phyloP scores from a whole-genome alignment of 148 eudicot genomes.

The Nepenthes mirabilis region DNA sequence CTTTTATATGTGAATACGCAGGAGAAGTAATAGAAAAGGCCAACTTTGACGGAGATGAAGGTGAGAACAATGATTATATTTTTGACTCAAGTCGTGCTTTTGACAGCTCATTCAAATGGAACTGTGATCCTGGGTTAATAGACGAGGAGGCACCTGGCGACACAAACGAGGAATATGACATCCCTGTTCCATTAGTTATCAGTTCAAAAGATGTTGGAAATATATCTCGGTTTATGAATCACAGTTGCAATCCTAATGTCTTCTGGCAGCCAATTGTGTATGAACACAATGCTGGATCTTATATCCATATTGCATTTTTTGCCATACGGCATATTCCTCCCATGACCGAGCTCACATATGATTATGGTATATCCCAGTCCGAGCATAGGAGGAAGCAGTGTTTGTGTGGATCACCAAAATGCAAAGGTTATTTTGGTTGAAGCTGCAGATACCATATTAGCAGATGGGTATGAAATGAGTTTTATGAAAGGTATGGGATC shows the following conservation, averaged over 20 bases:
- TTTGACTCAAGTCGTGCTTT: slow-evolving; percentile 66
- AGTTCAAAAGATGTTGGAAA: slow-evolving; percentile 75
- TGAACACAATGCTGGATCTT: slow-evolving; percentile 44
- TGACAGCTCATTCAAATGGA: slow-evolving; percentile 37
- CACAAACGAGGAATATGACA: slow-evolving; percentile 22
- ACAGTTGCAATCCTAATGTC: slow-evolving; percentile 78
- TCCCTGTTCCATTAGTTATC: slow-evolving; percentile 54
- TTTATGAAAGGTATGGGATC: too few relatives aligned
- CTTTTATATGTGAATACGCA: slow-evolving; percentile 70
- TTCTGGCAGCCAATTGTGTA: slow-evolving; percentile 77
- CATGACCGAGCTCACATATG: slow-evolving; percentile 82
- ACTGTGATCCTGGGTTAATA: slow-evolving; percentile 29
- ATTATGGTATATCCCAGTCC: slow-evolving; percentile 53
- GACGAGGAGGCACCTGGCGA: slow-evolving; percentile 19
- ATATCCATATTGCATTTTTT: slow-evolving; percentile 64
- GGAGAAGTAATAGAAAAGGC: slow-evolving; percentile 60
- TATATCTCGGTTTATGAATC: slow-evolving; percentile 88
- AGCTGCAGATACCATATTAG: background rate
- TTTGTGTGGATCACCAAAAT: slow-evolving; percentile 59
- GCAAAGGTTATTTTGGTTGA: slow-evolving; percentile 78
- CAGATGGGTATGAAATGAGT: too few relatives aligned
- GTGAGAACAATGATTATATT: slow-evolving; percentile 39
- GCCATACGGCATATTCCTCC: slow-evolving; percentile 83
- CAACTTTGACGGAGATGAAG: slow-evolving; percentile 25
- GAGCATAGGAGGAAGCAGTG: slow-evolving; percentile 64